Evolutionary conservation across 2,329 filamentous ascomycete species (phyloP), one percentile per base, ranked within the genome.

Genomic region (Clonostachys rhizophaga): DNA sequence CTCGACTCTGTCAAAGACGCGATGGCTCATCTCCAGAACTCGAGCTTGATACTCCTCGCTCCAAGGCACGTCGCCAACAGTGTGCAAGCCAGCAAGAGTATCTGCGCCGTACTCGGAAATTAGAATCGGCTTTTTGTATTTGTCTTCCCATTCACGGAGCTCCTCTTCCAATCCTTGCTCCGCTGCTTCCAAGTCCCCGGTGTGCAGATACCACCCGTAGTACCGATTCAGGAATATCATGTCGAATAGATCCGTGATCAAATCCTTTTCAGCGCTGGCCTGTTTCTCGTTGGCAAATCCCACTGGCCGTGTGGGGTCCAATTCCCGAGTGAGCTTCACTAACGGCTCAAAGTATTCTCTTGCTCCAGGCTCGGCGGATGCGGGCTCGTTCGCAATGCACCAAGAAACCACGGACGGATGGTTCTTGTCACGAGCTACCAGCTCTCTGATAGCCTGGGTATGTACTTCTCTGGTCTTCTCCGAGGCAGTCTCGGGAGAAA

Each of bases 81-180:
- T 50, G 45, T 63, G 60, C 16, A 63, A 40, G 0, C 61, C 61
- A 0, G 60, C 49, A 5, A 59, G 16, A 0, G 58, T 58, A 42
- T 63, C 61, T 1, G 56, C 59, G 1, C 61, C 60, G 18, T 62
- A 62, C 47, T 62, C 60, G 2, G 52, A 49, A 48, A 62, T 58
- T 30, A 62, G 48, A 17, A 63, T 63, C 1, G 60, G 60, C 47
- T 59, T 60, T 5, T 52, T 41, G 17, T 54, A 60, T 17, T 54
- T 60, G 11, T 45, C 35, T 42, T 55, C 44, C 58, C 59, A 61
- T 2, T 49, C 52, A 2, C 39, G 35, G 0, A 63, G 34, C 34
- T 63, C 60, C 24, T 49, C 44, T 24, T 54, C 52, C 2, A 64
- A 52, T 3, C 34, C 53, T 1, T 34, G 37, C 40, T 60, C 58